A percentile compares a stretch with the other conserved stretches of the same genome.
Evolutionary conservation across 2,329 filamentous ascomycete genomes (phyloP).

Genomic region (Diaporthe batatas): DNA sequence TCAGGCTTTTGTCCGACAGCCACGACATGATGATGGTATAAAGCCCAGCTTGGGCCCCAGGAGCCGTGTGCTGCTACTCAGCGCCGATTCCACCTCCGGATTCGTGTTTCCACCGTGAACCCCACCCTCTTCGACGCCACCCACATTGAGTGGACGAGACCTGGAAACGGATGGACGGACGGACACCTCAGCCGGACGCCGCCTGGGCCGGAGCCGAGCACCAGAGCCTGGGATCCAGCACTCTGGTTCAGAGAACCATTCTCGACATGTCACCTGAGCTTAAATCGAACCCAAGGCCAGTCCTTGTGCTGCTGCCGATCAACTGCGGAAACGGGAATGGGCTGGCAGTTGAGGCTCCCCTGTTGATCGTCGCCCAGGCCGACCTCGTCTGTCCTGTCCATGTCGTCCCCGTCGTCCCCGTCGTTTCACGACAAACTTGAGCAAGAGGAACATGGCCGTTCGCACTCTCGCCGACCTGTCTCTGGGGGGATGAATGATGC

Average conservation of each 20-base stretch:
- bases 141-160: background rate
- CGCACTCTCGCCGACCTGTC: background rate
- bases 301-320: slow-evolving; percentile 25
- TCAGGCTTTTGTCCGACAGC: slow-evolving; percentile 18
- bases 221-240: background rate
- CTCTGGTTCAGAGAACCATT: slow-evolving; percentile 11
- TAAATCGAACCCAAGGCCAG: slow-evolving; percentile 16
- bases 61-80: background rate
- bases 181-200: background rate
- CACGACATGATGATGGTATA: slow-evolving; percentile 13
- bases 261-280: slow-evolving; percentile 26
- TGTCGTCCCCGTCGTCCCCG: background rate
- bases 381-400: slow-evolving; percentile 25
- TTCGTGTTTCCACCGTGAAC: background rate
- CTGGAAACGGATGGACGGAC: background rate
- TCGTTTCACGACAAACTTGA: background rate
- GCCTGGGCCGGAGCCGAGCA: slow-evolving; percentile 5
- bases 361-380: slow-evolving; percentile 9
- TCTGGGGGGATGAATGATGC: background rate
- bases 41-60: background rate
- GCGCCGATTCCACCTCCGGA: background rate
- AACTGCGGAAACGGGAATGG: slow-evolving; percentile 32
- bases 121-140: slow-evolving; percentile 20
- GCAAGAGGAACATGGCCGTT: background rate
- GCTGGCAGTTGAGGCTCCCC: slow-evolving; percentile 33